Evolutionary conservation across 164 flowering plant genomes (phyloP), one percentile per base, ranked within the genome.

Genomic region (Litsea cubeba): DNA sequence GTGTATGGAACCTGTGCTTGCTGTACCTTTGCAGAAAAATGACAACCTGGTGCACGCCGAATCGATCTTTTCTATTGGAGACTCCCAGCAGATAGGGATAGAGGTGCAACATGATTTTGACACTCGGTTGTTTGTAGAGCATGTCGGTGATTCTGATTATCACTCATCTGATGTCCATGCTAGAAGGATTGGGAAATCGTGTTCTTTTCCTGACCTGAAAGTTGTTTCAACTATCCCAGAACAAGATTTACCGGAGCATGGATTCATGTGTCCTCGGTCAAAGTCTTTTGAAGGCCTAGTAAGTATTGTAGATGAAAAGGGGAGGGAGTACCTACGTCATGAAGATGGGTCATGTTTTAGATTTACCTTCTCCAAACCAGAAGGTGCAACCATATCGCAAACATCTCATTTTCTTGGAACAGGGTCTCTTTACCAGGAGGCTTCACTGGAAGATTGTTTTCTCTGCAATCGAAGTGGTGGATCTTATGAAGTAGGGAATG

Each of bases 231-330:
- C 76, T 15, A 14, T 72, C 25, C 76, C 81, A 67, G 78, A 32
- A 50, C 81, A 66, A 57, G 49, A 23, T 78, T 80, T 84, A 15
- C 71, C 66, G 12, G 68, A 76, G 62, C 78, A 68, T 2, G 71
- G 40, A 28, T 62, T 72, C 69, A 28, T 58, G n/a, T 49, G 70
- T 49, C 74, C 68, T 58, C 83, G 72, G 12, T 74, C 82, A 14
- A 87, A 90, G 77, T 90, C 97, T 74, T 81, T 76, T 72, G 90
- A 82, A 71, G 91, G 88, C 71, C 78, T 89, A 40, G 46, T 40
- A 26, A 79, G 69, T 76, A 76, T 65, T 72, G 72, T 87, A 63
- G 77, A 74, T 51, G 72, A 64, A 35, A 80, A 80, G 69, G 76
- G 80, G 71, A 76, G 71, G 72, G 87, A 79, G 24, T 71, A 60